phyloP scores from a whole-genome alignment of 2,329 filamentous ascomycete genomes.

The Neonectria coccinea region DNA sequence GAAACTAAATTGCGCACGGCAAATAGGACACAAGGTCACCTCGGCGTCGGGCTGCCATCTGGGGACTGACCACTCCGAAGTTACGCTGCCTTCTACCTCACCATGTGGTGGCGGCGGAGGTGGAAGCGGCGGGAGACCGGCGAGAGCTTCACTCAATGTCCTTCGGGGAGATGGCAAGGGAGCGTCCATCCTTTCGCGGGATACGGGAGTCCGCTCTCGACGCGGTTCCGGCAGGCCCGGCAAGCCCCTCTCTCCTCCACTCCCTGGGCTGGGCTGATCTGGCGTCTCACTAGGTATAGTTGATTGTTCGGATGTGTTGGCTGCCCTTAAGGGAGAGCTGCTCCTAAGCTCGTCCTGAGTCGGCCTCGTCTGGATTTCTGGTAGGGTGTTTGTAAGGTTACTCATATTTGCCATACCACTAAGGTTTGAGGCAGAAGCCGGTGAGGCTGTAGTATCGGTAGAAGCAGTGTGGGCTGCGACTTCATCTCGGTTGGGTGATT shows the following conservation, averaged over 20 bases:
- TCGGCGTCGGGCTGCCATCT: conserved; percentile 91
- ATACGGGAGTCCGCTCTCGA: conserved; percentile 36
- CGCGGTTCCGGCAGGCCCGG: conserved; percentile 27
- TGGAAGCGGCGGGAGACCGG: conserved; percentile 31
- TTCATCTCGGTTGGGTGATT: background rate
- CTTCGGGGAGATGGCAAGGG: conserved; percentile 38
- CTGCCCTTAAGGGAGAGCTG: conserved; percentile 14
- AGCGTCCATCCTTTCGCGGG: conserved; percentile 46
- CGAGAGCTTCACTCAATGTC: conserved; percentile 32
- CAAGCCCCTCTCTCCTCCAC: conserved; percentile 12
- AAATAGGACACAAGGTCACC: conserved; percentile 87
- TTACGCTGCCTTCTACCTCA: conserved; percentile 16
- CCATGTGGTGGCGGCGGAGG: conserved; percentile 26
- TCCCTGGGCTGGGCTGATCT: conserved; percentile 6
- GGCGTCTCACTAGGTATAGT: conserved; percentile 4
- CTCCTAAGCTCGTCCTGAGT: conserved; percentile 2
- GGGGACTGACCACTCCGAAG: conserved; percentile 69
- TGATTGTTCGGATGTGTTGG: conserved; percentile 12
- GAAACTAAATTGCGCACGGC: conserved; percentile 81
- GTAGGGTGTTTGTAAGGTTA: conserved; percentile 14
- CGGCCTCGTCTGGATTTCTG: conserved; percentile 13
- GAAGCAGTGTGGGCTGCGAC: background rate
- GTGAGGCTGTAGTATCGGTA: background rate
- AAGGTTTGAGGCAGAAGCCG: conserved; percentile 1
- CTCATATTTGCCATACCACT: conserved; percentile 10